Conservation (phyloP, 768 basidiomycete genomes). For the Agrocybe chaxingu region DNA sequence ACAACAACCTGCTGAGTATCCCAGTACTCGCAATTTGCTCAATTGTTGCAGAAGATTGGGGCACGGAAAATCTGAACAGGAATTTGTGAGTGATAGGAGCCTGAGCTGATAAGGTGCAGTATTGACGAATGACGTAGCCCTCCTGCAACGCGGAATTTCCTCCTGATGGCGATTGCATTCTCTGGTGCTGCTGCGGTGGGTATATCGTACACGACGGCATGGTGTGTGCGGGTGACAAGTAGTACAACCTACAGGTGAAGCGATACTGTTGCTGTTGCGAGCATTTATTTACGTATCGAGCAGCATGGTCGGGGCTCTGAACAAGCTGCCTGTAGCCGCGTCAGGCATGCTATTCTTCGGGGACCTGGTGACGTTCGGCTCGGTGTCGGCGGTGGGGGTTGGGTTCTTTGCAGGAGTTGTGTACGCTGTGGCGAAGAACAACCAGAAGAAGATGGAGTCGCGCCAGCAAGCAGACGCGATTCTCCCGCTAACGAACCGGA, state of each 20-base stretch:
- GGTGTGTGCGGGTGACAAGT: conserved; percentile 94
- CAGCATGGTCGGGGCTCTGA: conserved; percentile 96
- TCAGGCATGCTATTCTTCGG: conserved; percentile 99
- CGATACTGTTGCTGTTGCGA: background rate
- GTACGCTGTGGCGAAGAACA: conserved; percentile 93
- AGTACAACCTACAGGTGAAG: conserved; percentile 96
- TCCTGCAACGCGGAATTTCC: conserved; percentile 66
- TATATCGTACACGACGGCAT: conserved; percentile 97
- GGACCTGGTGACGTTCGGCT: conserved; percentile 83
- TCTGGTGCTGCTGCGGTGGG: conserved; percentile 98
- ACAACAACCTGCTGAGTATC: conserved; percentile 94
- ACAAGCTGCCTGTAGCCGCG: conserved; percentile 96
- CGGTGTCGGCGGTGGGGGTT: conserved; percentile 80
- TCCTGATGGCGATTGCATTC: conserved; percentile 88
- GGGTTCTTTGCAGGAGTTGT: conserved; percentile 92
- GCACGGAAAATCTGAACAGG: conserved; percentile 61
- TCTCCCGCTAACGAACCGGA: conserved; percentile 58
- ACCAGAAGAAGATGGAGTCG: conserved; percentile 77
- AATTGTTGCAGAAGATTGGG: conserved; percentile 87
- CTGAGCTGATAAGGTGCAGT: background rate
- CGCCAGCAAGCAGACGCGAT: conserved; percentile 48
- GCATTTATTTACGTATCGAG: conserved; percentile 5
- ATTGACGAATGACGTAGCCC: conserved; percentile 55
- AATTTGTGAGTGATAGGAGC: conserved; percentile 74
- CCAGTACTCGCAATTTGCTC: conserved; percentile 85